Evolutionary conservation across 2,329 filamentous ascomycete species (phyloP).

Genomic region (Colletotrichum destructivum): DNA sequence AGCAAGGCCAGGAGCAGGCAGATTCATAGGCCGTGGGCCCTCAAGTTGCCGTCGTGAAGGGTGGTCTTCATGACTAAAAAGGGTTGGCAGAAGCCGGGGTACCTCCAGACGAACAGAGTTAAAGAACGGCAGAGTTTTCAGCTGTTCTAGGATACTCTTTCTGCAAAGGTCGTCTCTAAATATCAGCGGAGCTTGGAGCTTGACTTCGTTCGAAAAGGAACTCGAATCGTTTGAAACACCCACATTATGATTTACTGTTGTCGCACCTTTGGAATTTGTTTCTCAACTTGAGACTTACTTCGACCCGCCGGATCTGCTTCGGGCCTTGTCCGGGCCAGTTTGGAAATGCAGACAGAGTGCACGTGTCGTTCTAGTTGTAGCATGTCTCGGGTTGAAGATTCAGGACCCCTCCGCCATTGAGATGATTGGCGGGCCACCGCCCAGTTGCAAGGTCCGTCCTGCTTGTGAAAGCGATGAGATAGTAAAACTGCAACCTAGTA

Average conservation of each 20-base stretch:
- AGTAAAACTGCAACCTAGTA: slow-evolving; percentile 1
- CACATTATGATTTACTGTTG: not conserved
- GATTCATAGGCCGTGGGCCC: slow-evolving; percentile 9
- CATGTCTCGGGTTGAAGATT: slow-evolving; percentile 31
- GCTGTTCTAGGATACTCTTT: not conserved
- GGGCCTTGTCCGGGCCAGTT: not conserved
- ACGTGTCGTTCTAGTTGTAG: slow-evolving; percentile 23
- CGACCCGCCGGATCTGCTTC: slow-evolving; percentile 22
- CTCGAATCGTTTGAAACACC: not conserved
- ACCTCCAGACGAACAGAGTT: slow-evolving; percentile 12
- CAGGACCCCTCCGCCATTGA: not conserved
- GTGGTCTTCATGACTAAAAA: slow-evolving; percentile 26
- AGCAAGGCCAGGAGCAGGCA: slow-evolving; percentile 4
- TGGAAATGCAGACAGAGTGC: not conserved
- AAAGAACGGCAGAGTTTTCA: slow-evolving; percentile 11
- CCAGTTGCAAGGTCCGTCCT: slow-evolving; percentile 18
- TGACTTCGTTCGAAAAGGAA: not conserved
- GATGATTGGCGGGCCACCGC: slow-evolving; percentile 28
- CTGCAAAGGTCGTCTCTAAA: not conserved
- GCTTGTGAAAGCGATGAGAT: slow-evolving; percentile 21
- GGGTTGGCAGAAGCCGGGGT: not conserved
- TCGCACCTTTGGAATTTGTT: slow-evolving; percentile 18
- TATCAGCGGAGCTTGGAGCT: not conserved
- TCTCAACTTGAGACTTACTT: slow-evolving; percentile 20
- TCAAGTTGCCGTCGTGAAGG: slow-evolving; percentile 5